Evolutionary conservation across 352 stramenopile genomes (phyloP).

Genomic region (Globisporangium splendens): DNA sequence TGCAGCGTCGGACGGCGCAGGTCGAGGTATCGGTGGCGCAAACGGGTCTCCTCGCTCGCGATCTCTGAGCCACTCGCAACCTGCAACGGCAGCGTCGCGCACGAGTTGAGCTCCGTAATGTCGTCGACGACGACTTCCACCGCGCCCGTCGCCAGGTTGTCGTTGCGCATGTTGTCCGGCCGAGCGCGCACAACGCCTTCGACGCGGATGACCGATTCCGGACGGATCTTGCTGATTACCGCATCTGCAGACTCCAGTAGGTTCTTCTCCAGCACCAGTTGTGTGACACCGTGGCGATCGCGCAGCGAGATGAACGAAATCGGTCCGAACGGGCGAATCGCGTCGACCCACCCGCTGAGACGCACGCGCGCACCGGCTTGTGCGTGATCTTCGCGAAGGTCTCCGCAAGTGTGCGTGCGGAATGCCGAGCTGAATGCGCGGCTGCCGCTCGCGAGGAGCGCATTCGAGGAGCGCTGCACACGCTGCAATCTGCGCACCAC

Average conservation of each 20-base stretch:
- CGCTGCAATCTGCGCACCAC: constrained; percentile 17
- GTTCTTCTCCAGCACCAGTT: constrained; percentile 75
- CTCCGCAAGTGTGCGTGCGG: constrained; percentile 73
- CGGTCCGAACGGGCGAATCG: constrained; percentile 66
- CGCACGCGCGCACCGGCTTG: constrained; percentile 54
- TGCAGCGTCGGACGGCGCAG: constrained; percentile 70
- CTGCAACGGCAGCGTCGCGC: constrained; percentile 54
- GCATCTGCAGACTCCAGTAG: constrained; percentile 36
- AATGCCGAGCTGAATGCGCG: constrained; percentile 28
- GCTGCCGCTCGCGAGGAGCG: constrained; percentile 6
- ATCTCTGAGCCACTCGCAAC: constrained; percentile 51
- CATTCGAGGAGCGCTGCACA: not conserved
- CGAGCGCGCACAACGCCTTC: constrained; percentile 55
- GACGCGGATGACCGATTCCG: constrained; percentile 70
- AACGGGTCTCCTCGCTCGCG: constrained; percentile 67
- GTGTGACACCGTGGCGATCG: constrained; percentile 74
- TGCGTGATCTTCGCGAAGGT: constrained; percentile 37
- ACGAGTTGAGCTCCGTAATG: constrained; percentile 62
- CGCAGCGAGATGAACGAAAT: constrained; percentile 82
- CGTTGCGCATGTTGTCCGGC: constrained; percentile 66
- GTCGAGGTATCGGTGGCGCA: constrained; percentile 81
- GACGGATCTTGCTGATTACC: constrained; percentile 49
- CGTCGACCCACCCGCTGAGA: constrained; percentile 80
- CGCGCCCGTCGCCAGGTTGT: constrained; percentile 60
- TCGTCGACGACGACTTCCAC: constrained; percentile 72